Evolutionary conservation across 345 rosid species (phyloP).

Genomic region (Camelina neglecta): DNA sequence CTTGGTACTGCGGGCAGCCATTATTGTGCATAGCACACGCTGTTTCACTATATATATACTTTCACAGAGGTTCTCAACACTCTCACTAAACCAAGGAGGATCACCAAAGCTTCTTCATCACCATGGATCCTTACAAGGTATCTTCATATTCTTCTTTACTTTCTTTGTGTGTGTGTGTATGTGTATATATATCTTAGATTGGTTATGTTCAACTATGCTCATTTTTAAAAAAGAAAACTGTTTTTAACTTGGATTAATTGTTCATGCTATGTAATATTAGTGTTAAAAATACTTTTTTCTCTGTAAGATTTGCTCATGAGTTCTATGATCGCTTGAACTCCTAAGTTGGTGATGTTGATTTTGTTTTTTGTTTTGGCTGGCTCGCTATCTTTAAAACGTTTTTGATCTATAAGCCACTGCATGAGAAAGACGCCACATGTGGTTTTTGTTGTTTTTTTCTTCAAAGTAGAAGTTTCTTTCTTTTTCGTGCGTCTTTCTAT

Average conservation of each 20-base stretch:
- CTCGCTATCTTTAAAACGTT: conserved; percentile 31
- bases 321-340: conserved; percentile 25
- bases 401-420: conserved; percentile 26
- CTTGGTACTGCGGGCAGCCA: conserved; percentile 19
- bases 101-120: conserved; percentile 26
- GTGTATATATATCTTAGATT: background rate
- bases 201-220: background rate
- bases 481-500: background rate
- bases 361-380: conserved; percentile 16
- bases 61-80: conserved; percentile 26
- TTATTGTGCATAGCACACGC: conserved; percentile 17
- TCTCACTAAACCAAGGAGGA: conserved; percentile 36
- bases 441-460: conserved; percentile 22
- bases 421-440: conserved; percentile 25
- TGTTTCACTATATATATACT: conserved; percentile 38
- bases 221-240: no score
- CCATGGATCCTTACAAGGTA: conserved; percentile 51
- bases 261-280: conserved; percentile 1
- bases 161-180: background rate
- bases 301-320: background rate
- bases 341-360: conserved; percentile 19
- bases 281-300: background rate
- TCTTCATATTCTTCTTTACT: conserved; percentile 1
- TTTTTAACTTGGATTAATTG: background rate
- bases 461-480: background rate